These are phyloP conservation scores for Axilococcus clingmanii DNA, from an alignment of 139 green algal genomes.

Conservation along the genomic window DNA sequence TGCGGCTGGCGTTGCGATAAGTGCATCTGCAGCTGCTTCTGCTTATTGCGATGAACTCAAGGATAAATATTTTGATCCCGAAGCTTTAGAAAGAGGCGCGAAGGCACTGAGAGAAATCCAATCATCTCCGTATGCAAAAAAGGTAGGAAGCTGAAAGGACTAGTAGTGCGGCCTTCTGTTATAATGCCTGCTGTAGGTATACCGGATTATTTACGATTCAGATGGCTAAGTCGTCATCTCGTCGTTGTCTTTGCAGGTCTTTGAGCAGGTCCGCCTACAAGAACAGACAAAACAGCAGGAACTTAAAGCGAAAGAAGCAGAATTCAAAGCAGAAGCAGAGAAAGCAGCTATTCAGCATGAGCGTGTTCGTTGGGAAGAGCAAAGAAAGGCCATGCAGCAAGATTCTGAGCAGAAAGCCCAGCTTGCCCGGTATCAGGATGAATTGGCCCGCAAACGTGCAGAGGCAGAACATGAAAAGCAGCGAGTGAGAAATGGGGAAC, in stretches of 20 bases:
- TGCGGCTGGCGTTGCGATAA: background rate
- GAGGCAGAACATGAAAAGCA: constrained; percentile 69
- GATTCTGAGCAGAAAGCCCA: constrained; percentile 78
- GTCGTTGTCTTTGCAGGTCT: too few species aligned
- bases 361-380: constrained; percentile 75
- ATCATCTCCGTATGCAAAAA: constrained; percentile 80
- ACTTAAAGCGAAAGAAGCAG: constrained; percentile 56
- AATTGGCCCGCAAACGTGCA: constrained; percentile 53
- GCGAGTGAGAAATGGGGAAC: constrained; percentile 74
- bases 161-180: too few species aligned
- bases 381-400: constrained; percentile 75
- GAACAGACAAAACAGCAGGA: constrained; percentile 87
- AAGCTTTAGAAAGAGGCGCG: constrained; percentile 90
- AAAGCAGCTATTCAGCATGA: constrained; percentile 59
- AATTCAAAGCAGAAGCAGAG: constrained; percentile 53
- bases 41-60: constrained; percentile 23
- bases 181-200: too few species aligned
- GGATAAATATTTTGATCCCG: constrained; percentile 80
- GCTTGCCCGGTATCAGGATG: constrained; percentile 70
- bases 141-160: too few species aligned
- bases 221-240: constrained; percentile 28
- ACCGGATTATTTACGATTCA: too few species aligned
- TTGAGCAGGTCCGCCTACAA: constrained; percentile 83
- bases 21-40: constrained; percentile 2
- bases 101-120: constrained; percentile 94